A percentile compares a stretch with the other conserved stretches of the same genome.
These are phyloP conservation scores for Breynia disticha DNA, from an alignment of 441 rosid genomes.

Conservation along the genomic window DNA sequence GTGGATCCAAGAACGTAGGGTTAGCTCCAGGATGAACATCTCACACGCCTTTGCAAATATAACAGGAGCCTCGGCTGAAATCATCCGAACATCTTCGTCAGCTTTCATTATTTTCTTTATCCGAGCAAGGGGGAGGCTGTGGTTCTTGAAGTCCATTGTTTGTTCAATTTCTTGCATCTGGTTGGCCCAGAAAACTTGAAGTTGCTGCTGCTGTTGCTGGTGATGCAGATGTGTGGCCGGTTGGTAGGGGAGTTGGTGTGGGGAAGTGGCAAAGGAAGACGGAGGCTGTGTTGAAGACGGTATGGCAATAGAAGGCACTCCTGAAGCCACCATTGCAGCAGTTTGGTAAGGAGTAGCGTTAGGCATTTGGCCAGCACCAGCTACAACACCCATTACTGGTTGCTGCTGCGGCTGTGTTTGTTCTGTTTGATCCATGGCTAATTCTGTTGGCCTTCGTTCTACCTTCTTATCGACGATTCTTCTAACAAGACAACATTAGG, in stretches of 20 bases:
- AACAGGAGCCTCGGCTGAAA: slow-evolving; percentile 85
- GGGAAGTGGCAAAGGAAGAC: slow-evolving; percentile 27
- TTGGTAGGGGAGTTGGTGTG: slow-evolving; percentile 55
- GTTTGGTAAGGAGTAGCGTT: slow-evolving; percentile 42
- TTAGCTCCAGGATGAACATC: slow-evolving; percentile 80
- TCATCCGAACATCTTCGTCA: slow-evolving; percentile 90
- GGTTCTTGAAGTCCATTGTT: slow-evolving; percentile 69
- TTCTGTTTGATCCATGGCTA: too few relatives aligned
- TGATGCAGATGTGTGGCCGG: slow-evolving; percentile 76
- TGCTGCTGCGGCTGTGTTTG: too few relatives aligned
- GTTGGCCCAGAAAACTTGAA: slow-evolving; percentile 72
- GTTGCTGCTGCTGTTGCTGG: slow-evolving; percentile 74
- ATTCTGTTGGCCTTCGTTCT: too few relatives aligned
- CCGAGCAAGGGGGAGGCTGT: slow-evolving; percentile 79
- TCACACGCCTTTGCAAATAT: slow-evolving; percentile 88
- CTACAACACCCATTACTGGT: slow-evolving; percentile 31
- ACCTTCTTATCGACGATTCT: too few relatives aligned
- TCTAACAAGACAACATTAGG: too few relatives aligned
- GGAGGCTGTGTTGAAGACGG: slow-evolving; percentile 37
- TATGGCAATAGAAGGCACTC: slow-evolving; percentile 28
- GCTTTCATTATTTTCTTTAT: slow-evolving; percentile 95
- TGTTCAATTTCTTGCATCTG: slow-evolving; percentile 83
- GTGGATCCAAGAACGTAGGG: slow-evolving; percentile 85
- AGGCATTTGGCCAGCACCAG: slow-evolving; percentile 33
- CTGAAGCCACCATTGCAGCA: slow-evolving; percentile 34